Evolutionary conservation across 2,329 filamentous ascomycete species (phyloP).

Genomic region (Neonectria magnoliae): DNA sequence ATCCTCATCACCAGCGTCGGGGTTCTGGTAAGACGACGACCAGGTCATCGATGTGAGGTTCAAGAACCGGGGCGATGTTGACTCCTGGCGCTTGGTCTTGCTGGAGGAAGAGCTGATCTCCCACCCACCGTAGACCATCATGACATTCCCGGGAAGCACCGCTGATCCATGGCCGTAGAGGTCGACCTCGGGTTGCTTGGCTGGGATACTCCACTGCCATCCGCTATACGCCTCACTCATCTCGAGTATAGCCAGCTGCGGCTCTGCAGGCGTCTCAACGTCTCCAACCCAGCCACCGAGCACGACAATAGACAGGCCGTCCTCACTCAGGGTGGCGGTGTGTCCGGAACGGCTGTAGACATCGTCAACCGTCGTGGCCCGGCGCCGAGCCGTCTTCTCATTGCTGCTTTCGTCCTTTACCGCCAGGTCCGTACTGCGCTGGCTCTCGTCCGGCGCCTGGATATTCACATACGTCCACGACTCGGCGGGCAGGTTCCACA

Average conservation of each 20-base stretch:
- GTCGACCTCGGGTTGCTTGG: constrained; percentile 58
- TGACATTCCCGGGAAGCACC: constrained; percentile 72
- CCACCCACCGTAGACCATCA: constrained; percentile 74
- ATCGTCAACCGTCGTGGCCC: constrained; percentile 38
- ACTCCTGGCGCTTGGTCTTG: constrained; percentile 48
- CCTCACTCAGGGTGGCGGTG: constrained; percentile 81
- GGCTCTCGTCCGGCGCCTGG: constrained; percentile 50
- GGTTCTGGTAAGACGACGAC: constrained; percentile 61
- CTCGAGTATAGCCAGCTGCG: constrained; percentile 81
- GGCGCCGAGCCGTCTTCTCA: constrained; percentile 16
- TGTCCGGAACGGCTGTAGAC: constrained; percentile 90
- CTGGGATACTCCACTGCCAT: constrained; percentile 77
- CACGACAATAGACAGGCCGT: constrained; percentile 80
- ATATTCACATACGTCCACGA: constrained; percentile 85
- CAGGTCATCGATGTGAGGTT: constrained; percentile 68
- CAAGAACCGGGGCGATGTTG: constrained; percentile 56
- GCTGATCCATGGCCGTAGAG: constrained; percentile 72
- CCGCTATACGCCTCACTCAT: constrained; percentile 79
- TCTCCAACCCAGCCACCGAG: constrained; percentile 95
- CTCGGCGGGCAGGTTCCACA: constrained; percentile 88
- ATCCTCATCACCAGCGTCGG: constrained; percentile 36
- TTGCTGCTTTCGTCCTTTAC: constrained; percentile 47
- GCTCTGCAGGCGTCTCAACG: constrained; percentile 76
- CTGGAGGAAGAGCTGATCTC: constrained; percentile 53
- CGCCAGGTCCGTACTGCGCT: constrained; percentile 65